A percentile compares a stretch with the other conserved stretches of the same genome.
These are phyloP conservation scores for Tylopilus intermedius DNA, from an alignment of 768 basidiomycete species.

Conservation along the genomic window DNA sequence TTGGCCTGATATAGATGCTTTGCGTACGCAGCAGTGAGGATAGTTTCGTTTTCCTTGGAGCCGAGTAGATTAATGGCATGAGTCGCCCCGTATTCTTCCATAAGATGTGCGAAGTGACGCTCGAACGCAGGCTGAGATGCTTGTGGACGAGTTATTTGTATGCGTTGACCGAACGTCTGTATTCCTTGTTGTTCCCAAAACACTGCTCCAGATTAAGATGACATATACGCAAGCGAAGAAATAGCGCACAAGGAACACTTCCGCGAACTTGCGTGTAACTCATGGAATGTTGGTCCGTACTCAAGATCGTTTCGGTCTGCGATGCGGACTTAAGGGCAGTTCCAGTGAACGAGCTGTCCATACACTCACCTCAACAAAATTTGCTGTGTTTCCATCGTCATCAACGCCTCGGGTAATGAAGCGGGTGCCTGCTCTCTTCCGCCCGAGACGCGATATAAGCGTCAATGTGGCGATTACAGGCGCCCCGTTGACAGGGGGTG, in stretches of 20 bases:
- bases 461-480: slow-evolving; percentile 71
- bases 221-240: not conserved
- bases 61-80: slow-evolving; percentile 92
- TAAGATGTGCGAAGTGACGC: slow-evolving; percentile 82
- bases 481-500: slow-evolving; percentile 67
- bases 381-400: slow-evolving; percentile 91
- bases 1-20: slow-evolving; percentile 71
- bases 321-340: slow-evolving; percentile 10
- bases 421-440: slow-evolving; percentile 93
- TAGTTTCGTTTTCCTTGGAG: slow-evolving; percentile 86
- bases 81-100: slow-evolving; percentile 77
- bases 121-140: slow-evolving; percentile 98
- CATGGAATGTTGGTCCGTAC: slow-evolving; percentile 80
- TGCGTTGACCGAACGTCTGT: slow-evolving; percentile 89
- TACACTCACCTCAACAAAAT: slow-evolving; percentile 83
- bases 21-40: slow-evolving; percentile 75
- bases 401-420: slow-evolving; percentile 97
- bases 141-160: slow-evolving; percentile 92
- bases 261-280: slow-evolving; percentile 94
- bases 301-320: slow-evolving; percentile 88
- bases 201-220: slow-evolving; percentile 43
- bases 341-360: not conserved
- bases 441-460: slow-evolving; percentile 83
- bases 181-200: slow-evolving; percentile 99
- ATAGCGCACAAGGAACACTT: slow-evolving; percentile 80